A percentile compares a stretch with the other conserved stretches of the same genome.
These are phyloP conservation scores for Botrytis hyacinthi DNA, from an alignment of 2,329 filamentous ascomycete species.

Conservation along the genomic window DNA sequence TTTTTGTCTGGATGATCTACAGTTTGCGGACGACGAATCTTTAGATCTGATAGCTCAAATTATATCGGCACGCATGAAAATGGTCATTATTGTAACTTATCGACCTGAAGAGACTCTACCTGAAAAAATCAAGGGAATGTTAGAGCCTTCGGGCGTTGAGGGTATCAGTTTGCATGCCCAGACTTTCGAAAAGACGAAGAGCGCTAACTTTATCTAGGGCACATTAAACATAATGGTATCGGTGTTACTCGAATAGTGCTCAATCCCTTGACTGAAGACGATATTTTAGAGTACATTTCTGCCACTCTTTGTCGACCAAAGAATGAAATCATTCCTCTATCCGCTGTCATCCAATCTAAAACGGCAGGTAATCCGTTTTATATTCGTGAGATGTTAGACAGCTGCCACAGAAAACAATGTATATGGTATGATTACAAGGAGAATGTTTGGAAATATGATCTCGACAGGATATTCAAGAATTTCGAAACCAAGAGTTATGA, in stretches of 20 bases:
- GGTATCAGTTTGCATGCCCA: slow-evolving; percentile 43
- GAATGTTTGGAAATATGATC: slow-evolving; percentile 78
- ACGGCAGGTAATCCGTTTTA: slow-evolving; percentile 85
- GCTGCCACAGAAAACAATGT: slow-evolving; percentile 80
- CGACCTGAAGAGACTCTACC: slow-evolving; percentile 63
- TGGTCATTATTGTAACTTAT: slow-evolving; percentile 71
- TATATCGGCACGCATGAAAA: slow-evolving; percentile 72
- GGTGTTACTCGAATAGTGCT: slow-evolving; percentile 70
- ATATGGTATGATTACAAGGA: slow-evolving; percentile 89
- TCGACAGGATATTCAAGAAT: slow-evolving; percentile 82
- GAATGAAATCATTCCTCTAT: slow-evolving; percentile 72
- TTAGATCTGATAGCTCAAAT: slow-evolving; percentile 81
- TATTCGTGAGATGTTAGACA: slow-evolving; percentile 84
- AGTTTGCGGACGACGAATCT: slow-evolving; percentile 86
- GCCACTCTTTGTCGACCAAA: slow-evolving; percentile 72
- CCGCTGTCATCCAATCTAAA: slow-evolving; percentile 72
- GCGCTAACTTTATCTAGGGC: slow-evolving; percentile 34
- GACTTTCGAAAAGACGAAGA: slow-evolving; percentile 18
- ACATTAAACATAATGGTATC: slow-evolving; percentile 46
- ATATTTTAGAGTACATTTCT: slow-evolving; percentile 80
- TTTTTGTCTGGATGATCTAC: slow-evolving; percentile 73
- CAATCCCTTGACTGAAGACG: slow-evolving; percentile 69
- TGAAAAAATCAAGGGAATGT: slow-evolving; percentile 53
- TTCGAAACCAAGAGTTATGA: slow-evolving; percentile 78
- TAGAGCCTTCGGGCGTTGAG: slow-evolving; percentile 54